phyloP scores from a whole-genome alignment of 2,329 filamentous ascomycete species.

The Colletotrichum spinosum region DNA sequence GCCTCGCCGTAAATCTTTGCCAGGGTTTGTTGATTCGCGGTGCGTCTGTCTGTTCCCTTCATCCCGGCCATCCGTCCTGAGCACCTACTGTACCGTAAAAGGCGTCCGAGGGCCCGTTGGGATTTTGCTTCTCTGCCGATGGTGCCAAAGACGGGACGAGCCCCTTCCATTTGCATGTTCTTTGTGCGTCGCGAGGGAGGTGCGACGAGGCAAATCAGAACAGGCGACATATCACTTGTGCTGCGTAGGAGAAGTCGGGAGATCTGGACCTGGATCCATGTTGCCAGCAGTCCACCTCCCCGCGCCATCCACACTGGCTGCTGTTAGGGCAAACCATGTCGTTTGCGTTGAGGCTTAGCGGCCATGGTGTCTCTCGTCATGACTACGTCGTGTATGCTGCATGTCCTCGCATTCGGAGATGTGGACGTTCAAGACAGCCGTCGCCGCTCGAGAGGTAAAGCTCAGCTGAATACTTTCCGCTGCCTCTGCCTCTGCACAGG shows the following conservation, averaged over 20 bases:
- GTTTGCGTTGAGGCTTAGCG: conserved; percentile 3
- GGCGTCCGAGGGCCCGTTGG: no score
- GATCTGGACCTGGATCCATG: conserved; percentile 14
- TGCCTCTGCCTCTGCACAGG: no score
- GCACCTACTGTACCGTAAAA: no score
- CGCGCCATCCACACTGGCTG: conserved; percentile 24
- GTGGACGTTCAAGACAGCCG: conserved; percentile 16
- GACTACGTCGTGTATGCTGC: conserved; percentile 5
- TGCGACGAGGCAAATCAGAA: conserved; percentile 7
- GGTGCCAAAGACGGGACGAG: conserved; percentile 29
- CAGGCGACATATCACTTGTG: not conserved
- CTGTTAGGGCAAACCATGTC: conserved; percentile 15
- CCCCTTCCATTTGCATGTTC: conserved; percentile 29
- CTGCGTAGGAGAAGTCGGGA: conserved; percentile 13
- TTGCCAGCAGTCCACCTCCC: conserved; percentile 13
- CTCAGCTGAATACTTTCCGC: no score
- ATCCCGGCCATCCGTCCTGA: no score
- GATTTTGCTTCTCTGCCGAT: no score
- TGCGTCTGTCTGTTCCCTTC: no score
- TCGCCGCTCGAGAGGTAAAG: not conserved
- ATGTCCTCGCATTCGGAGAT: conserved; percentile 13
- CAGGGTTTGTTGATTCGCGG: no score
- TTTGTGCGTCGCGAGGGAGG: conserved; percentile 24
- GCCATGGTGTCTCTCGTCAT: conserved; percentile 18
- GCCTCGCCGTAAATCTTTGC: no score